A percentile compares a stretch with the other conserved stretches of the same genome.
Conservation (phyloP, 2,329 filamentous ascomycete genomes). For the Talaromyces sp. region DNA sequence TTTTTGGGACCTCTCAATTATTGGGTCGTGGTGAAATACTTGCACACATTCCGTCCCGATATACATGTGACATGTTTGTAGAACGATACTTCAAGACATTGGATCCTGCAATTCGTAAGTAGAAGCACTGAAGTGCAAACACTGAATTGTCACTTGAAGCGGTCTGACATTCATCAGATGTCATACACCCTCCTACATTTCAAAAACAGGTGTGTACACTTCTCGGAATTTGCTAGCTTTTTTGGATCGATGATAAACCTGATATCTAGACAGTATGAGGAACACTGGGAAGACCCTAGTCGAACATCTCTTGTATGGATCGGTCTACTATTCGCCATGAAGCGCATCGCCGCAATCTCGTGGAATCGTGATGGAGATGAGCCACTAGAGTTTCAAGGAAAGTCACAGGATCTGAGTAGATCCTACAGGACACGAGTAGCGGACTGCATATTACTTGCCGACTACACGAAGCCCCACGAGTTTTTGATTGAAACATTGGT, state of each 20-base stretch:
- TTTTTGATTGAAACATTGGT: conserved; percentile 8
- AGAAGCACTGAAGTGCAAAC: too few relatives aligned
- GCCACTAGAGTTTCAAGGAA: conserved; percentile 1
- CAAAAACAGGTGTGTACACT: not conserved
- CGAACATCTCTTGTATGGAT: conserved; percentile 9
- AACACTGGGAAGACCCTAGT: conserved; percentile 2
- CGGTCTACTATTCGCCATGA: conserved; percentile 8
- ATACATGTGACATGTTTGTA: conserved; percentile 10
- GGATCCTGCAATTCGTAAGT: conserved; percentile 6
- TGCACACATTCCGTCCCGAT: conserved; percentile 1
- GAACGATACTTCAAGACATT: not conserved
- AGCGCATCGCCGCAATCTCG: not conserved
- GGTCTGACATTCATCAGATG: not conserved
- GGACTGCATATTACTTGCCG: conserved; percentile 7
- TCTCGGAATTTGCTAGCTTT: not conserved
- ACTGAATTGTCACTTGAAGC: not conserved
- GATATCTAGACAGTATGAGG: not conserved
- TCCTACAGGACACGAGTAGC: conserved; percentile 7
- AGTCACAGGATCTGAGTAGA: conserved; percentile 3
- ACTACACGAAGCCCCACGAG: conserved; percentile 5
- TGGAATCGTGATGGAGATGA: conserved; percentile 10
- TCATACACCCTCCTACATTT: conserved; percentile 1
- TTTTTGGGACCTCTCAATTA: not conserved
- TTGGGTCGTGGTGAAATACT: conserved; percentile 1
- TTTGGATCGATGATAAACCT: not conserved